Percentiles rank a stretch among this genome's conserved stretches.
Conservation (phyloP, 495 filamentous ascomycete species). For the Neurospora sp. region DNA sequence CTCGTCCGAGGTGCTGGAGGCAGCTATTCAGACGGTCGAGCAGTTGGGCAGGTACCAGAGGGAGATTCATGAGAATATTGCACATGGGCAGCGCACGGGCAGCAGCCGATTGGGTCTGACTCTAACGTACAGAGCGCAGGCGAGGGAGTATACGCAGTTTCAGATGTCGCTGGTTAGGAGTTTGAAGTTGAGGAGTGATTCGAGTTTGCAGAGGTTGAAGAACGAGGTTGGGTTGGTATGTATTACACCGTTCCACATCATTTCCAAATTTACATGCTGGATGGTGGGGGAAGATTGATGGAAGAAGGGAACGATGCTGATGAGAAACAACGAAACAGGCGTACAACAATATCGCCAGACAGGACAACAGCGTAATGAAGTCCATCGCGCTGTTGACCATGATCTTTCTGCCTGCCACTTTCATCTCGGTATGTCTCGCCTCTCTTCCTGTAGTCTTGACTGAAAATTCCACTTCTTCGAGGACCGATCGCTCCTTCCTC, state of each 20-base stretch:
- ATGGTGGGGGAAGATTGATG: too few species aligned
- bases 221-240: slow-evolving; percentile 14
- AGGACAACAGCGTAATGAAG: slow-evolving; percentile 34
- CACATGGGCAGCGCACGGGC: background rate
- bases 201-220: slow-evolving; percentile 8
- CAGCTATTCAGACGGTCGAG: slow-evolving; percentile 5
- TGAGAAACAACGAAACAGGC: background rate
- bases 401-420: slow-evolving; percentile 33
- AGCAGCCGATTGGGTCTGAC: background rate
- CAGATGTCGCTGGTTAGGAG: slow-evolving; percentile 10
- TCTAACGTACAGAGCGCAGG: slow-evolving; percentile 10
- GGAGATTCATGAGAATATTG: background rate
- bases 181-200: slow-evolving; percentile 13
- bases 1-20: slow-evolving; percentile 12
- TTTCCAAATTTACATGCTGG: too few species aligned
- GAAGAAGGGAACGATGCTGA: background rate
- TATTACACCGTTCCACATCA: background rate
- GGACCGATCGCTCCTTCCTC: background rate
- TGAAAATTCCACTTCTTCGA: background rate
- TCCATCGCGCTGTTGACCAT: slow-evolving; percentile 33
- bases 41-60: slow-evolving; percentile 3
- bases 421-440: slow-evolving; percentile 14
- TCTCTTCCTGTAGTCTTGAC: background rate
- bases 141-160: slow-evolving; percentile 10
- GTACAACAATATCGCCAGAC: slow-evolving; percentile 14